Percentiles rank a stretch among this genome's conserved stretches.
Evolutionary conservation across 139 green algal genomes (phyloP).

Genomic region (Chlamydomonas incerta): DNA sequence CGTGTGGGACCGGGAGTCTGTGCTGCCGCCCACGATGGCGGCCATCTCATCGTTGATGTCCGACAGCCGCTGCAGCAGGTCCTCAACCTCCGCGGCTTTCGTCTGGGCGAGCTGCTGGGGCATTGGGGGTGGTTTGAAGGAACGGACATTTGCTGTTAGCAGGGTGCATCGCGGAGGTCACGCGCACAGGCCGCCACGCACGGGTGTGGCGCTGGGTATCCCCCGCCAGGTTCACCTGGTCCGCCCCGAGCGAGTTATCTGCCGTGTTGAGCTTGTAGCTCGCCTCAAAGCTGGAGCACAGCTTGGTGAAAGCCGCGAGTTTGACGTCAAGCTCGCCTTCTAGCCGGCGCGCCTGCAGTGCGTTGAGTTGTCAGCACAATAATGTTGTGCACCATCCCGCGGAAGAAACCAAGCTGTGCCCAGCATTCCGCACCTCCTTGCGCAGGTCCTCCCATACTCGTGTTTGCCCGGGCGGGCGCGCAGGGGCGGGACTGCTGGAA

Average conservation of each 20-base stretch:
- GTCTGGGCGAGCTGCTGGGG: conserved; percentile 69
- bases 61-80: conserved; percentile 78
- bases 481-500: background rate
- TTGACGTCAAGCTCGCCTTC: conserved; percentile 95
- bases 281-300: conserved; percentile 83
- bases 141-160: no score
- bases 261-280: conserved; percentile 54
- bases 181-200: background rate
- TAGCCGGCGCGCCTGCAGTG: conserved; percentile 84
- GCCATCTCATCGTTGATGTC: conserved; percentile 89
- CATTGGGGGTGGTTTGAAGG: background rate
- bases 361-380: background rate
- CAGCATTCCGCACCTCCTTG: conserved; percentile 52
- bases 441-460: conserved; percentile 66
- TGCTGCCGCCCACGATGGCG: conserved; percentile 61
- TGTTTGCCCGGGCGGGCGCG: conserved; percentile 10
- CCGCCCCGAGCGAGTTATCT: conserved; percentile 53
- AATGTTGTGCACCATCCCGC: background rate
- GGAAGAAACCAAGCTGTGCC: background rate
- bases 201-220: no score
- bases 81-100: conserved; percentile 84
- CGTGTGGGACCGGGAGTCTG: conserved; percentile 85
- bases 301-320: conserved; percentile 88
- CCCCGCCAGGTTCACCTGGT: conserved; percentile 63
- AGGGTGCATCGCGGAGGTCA: background rate